Evolutionary conservation across 129 eudicot genomes (phyloP), one percentile per base, ranked within the genome.

Genomic region (Scalesia atractyloides): DNA sequence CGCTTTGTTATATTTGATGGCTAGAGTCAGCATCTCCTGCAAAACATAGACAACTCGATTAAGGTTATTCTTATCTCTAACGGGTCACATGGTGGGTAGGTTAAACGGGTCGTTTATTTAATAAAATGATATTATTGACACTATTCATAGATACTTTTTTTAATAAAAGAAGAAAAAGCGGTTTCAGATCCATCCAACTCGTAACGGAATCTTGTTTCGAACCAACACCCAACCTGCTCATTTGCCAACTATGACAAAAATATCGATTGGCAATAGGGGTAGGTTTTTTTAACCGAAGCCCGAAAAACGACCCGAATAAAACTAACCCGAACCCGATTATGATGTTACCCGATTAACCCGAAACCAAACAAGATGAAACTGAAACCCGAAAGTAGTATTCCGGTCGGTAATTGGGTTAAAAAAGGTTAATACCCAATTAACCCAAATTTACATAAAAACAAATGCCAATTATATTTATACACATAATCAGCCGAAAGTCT

Each of bases 21-120:
- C 96, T 34, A 92, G 74, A 51, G 51, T 74, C 58, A 92, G 82
- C 98, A 89, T 92, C 68, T 92, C 98, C 98, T 89, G 96, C 81
- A 84, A 16, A 16, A 10, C 30, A 53, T 67, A 17, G 61, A 52
- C 16, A 70, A 50, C 6, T 60, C 20, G 4, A 33, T 30, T 12
- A 22, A 24, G 39, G 36, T 58, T 24, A 12, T 9, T 56, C 18
- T 47, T 16, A 30, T 30, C 17, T 15, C n/a, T 49, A 14, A 9
- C 19, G 9, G 60, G 46, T 1, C 46, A 4, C 0, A 49, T 26
- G 73, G 33, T 49, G 60, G n/a, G 59, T 26, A 47, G 41, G 58
- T 67, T 13, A 67, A 46, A 30, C 16, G 0, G 1, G 26, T 9
- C 9, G 0, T 49, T 68, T 49, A 49, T 26, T 49, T 9, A 2